phyloP scores from a whole-genome alignment of 1,284 basidiomycete genomes.

The Vanrija humicola region DNA sequence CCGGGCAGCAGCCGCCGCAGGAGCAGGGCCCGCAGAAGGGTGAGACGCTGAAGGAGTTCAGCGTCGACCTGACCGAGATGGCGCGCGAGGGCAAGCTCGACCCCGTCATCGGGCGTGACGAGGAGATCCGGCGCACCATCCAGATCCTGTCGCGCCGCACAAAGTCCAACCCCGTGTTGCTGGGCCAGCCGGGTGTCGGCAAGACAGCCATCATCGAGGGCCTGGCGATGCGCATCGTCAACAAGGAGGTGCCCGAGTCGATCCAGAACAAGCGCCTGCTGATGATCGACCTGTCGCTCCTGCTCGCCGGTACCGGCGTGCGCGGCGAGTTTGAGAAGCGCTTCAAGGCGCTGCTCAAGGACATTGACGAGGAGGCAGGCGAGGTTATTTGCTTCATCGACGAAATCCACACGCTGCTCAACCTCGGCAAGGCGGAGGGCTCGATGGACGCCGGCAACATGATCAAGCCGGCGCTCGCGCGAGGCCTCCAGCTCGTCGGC shows the following conservation, averaged over 20 bases:
- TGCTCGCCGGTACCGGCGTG: slow-evolving; percentile 82
- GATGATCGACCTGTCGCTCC: slow-evolving; percentile 71
- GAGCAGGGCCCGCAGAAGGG: slow-evolving; percentile 58
- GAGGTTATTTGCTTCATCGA: slow-evolving; percentile 78
- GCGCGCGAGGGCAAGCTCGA: slow-evolving; percentile 81
- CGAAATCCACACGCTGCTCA: slow-evolving; percentile 63
- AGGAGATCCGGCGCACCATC: slow-evolving; percentile 85
- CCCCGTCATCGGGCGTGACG: slow-evolving; percentile 82
- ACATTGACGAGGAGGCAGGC: slow-evolving; percentile 76
- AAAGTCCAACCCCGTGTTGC: slow-evolving; percentile 77
- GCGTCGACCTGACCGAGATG: slow-evolving; percentile 76
- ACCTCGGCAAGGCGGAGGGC: slow-evolving; percentile 86
- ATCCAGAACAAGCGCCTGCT: slow-evolving; percentile 76
- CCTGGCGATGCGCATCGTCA: slow-evolving; percentile 78
- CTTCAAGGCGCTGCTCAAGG: slow-evolving; percentile 77
- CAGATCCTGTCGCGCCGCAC: slow-evolving; percentile 73
- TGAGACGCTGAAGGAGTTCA: slow-evolving; percentile 77
- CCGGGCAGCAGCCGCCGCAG: slow-evolving; percentile 15
- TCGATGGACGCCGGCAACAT: slow-evolving; percentile 81
- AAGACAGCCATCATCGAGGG: slow-evolving; percentile 91
- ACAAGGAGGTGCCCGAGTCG: slow-evolving; percentile 87
- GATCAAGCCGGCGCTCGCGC: slow-evolving; percentile 61
- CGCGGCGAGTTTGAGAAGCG: slow-evolving; percentile 89
- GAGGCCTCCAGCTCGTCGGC: slow-evolving; percentile 79
- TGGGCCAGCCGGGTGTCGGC: slow-evolving; percentile 68